Percentiles rank a stretch among this genome's conserved stretches.
phyloP scores from a whole-genome alignment of 2,329 filamentous ascomycete species.

The Aureobasidium pullulans region DNA sequence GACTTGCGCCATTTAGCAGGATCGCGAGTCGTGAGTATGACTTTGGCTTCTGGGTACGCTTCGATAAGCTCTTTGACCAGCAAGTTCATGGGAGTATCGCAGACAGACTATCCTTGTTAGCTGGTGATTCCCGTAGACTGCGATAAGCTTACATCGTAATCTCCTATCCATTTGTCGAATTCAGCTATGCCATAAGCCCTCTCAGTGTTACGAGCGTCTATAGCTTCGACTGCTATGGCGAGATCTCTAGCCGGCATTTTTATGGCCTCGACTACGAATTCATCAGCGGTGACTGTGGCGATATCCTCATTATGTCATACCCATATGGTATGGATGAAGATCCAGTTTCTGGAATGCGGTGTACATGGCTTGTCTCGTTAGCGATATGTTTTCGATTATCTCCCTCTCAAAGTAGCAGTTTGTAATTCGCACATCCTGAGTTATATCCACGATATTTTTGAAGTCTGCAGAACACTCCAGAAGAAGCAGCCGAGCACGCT shows the following conservation, averaged over 20 bases:
- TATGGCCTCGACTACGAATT: slow-evolving; percentile 13
- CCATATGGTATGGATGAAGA: slow-evolving; percentile 19
- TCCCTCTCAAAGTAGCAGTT: neutral
- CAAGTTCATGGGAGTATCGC: slow-evolving; percentile 15
- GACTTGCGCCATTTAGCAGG: slow-evolving; percentile 16
- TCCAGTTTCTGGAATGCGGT: neutral
- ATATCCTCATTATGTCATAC: neutral
- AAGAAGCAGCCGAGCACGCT: too few species aligned
- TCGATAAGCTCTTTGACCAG: slow-evolving; percentile 17
- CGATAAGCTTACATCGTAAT: slow-evolving; percentile 12
- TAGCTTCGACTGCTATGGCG: slow-evolving; percentile 17
- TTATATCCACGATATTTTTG: too few species aligned
- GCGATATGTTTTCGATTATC: neutral
- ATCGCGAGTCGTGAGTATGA: slow-evolving; percentile 19
- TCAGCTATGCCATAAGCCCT: slow-evolving; percentile 17
- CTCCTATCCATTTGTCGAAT: slow-evolving; percentile 17
- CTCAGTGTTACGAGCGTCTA: slow-evolving; percentile 16
- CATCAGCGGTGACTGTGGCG: neutral
- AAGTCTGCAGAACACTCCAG: too few species aligned
- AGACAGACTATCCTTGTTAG: slow-evolving; percentile 12
- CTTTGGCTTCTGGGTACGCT: slow-evolving; percentile 19
- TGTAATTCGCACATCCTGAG: too few species aligned
- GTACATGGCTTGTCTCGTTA: neutral
- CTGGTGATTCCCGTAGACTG: too few species aligned
- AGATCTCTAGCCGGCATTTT: slow-evolving; percentile 16